phyloP scores from a whole-genome alignment of 306 rosid genomes.

The Sindora glabra region DNA sequence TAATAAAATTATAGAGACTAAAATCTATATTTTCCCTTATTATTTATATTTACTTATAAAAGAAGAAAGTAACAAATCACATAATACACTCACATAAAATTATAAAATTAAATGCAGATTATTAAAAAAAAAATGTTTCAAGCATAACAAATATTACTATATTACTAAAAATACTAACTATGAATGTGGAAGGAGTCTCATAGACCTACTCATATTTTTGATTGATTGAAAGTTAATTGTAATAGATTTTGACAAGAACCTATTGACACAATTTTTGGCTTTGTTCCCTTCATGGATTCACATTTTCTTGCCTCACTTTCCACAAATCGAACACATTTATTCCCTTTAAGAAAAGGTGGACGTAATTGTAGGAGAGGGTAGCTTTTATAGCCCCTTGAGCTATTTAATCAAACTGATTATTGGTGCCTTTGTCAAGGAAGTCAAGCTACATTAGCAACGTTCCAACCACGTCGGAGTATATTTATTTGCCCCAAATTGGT shows the following conservation, averaged over 20 bases:
- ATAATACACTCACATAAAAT: no score
- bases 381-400: constrained; percentile 37
- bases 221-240: constrained; percentile 71
- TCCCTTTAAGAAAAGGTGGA: constrained; percentile 63
- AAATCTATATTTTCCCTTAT: no score
- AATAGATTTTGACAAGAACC: constrained; percentile 85
- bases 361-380: constrained; percentile 43
- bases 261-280: constrained; percentile 63
- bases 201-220: constrained; percentile 45
- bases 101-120: no score
- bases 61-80: no score
- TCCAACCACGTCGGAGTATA: constrained; percentile 41
- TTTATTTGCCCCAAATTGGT: constrained; percentile 7
- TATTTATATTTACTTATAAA: no score
- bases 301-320: constrained; percentile 57
- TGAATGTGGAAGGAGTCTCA: constrained; percentile 48
- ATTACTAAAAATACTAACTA: constrained; percentile 50
- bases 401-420: constrained; percentile 44
- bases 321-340: constrained; percentile 61
- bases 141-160: no score
- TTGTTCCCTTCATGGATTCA: constrained; percentile 66
- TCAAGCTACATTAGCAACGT: constrained; percentile 36
- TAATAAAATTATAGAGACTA: no score
- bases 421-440: constrained; percentile 40
- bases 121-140: no score